Percentiles rank a stretch among this genome's conserved stretches.
phyloP scores from a whole-genome alignment of 2,329 filamentous ascomycete genomes.

The Xylaria sp. region DNA sequence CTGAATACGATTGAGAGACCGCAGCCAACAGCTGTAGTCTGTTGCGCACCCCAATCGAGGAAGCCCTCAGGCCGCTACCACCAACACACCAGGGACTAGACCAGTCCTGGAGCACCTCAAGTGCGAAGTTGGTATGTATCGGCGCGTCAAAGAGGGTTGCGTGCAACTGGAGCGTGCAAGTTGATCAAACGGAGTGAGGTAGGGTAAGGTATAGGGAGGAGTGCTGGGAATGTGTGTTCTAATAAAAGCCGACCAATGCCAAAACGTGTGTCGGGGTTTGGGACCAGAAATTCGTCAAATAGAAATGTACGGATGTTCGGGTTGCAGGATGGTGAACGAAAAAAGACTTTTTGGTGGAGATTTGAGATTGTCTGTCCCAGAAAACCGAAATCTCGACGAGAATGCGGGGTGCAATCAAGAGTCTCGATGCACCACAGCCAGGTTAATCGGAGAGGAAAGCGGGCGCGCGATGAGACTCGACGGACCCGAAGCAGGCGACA shows the following conservation, averaged over 20 bases:
- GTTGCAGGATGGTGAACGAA: constrained; percentile 7
- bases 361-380: constrained; percentile 39
- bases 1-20: constrained; percentile 37
- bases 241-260: constrained; percentile 27
- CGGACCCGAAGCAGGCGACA: constrained; percentile 15
- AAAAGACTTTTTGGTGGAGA: constrained; percentile 31
- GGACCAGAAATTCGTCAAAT: constrained; percentile 12
- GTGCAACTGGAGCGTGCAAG: constrained; percentile 18
- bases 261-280: constrained; percentile 12
- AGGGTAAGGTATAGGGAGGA: neutral
- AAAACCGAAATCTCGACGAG: constrained; percentile 40
- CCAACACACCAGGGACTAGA: constrained; percentile 43
- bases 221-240: constrained; percentile 9
- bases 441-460: constrained; percentile 28
- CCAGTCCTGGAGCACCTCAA: constrained; percentile 44
- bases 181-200: constrained; percentile 1
- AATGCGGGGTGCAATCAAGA: constrained; percentile 46
- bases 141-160: constrained; percentile 32
- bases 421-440: constrained; percentile 35
- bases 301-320: constrained; percentile 10
- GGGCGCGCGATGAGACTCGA: constrained; percentile 25
- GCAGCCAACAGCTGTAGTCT: constrained; percentile 38
- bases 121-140: constrained; percentile 34
- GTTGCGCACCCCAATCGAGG: constrained; percentile 42
- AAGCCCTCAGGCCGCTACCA: constrained; percentile 44